A percentile compares a stretch with the other conserved stretches of the same genome.
These are phyloP conservation scores for Neofusicoccum sp. DNA, from an alignment of 2,329 filamentous ascomycete genomes.

Conservation along the genomic window DNA sequence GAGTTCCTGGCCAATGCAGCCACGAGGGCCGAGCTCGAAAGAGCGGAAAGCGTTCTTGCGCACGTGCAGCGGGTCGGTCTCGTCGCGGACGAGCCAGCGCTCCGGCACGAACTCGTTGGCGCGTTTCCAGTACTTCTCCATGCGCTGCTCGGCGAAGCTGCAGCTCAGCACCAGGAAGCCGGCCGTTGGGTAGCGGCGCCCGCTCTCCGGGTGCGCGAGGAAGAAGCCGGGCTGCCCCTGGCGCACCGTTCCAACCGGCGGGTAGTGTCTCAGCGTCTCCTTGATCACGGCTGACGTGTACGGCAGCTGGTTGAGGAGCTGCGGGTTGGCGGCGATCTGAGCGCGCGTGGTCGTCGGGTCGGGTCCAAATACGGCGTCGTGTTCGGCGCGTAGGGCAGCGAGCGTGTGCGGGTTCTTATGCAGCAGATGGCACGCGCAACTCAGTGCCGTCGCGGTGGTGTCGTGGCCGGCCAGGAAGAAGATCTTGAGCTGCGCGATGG, in stretches of 20 bases:
- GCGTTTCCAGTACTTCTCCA: neutral
- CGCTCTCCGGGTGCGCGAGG: neutral
- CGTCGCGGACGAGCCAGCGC: slow-evolving; percentile 25
- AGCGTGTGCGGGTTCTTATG: slow-evolving; percentile 25
- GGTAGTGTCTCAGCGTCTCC: slow-evolving; percentile 33
- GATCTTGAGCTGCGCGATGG: slow-evolving; percentile 25
- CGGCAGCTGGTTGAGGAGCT: slow-evolving; percentile 29
- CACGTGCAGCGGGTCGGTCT: slow-evolving; percentile 28
- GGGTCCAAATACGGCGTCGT: slow-evolving; percentile 31
- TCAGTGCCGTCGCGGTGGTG: slow-evolving; percentile 31
- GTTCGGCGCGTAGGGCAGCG: slow-evolving; percentile 27
- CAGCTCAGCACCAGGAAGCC: neutral
- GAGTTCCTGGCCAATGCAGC: slow-evolving; percentile 39
- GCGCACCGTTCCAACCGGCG: slow-evolving; percentile 22
- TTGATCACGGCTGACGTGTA: slow-evolving; percentile 37
- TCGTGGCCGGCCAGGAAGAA: slow-evolving; percentile 38
- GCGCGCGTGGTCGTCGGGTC: slow-evolving; percentile 19
- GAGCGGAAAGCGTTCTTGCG: slow-evolving; percentile 32
- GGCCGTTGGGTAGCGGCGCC: neutral
- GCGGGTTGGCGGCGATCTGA: slow-evolving; percentile 22
- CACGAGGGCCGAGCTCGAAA: slow-evolving; percentile 40
- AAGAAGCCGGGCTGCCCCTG: neutral
- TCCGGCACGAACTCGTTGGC: neutral
- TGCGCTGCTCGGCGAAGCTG: neutral
- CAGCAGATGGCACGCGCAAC: slow-evolving; percentile 31